Percentiles rank a stretch among this genome's conserved stretches.
Evolutionary conservation across 495 filamentous ascomycete genomes (phyloP).

Genomic region (Stereocaulon alpinum): DNA sequence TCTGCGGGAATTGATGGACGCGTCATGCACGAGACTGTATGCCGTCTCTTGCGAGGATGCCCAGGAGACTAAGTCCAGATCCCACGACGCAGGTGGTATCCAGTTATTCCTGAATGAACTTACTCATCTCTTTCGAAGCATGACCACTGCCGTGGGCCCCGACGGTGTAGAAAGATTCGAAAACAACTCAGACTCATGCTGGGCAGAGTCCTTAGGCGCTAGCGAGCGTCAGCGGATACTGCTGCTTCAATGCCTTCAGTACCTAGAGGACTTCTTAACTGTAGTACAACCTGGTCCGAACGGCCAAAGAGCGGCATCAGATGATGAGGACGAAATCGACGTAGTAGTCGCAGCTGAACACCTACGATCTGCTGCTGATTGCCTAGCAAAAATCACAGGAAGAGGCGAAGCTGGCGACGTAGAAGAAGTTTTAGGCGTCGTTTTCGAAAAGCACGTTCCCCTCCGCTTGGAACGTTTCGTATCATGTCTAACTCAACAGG

Average conservation of each 20-base stretch:
- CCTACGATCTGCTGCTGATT: slow-evolving; percentile 69
- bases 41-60: slow-evolving; percentile 59
- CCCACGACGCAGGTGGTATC: slow-evolving; percentile 53
- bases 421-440: slow-evolving; percentile 91
- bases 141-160: slow-evolving; percentile 51
- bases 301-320: slow-evolving; percentile 28
- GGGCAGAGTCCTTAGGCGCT: slow-evolving; percentile 80
- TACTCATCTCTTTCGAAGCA: slow-evolving; percentile 53
- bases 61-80: slow-evolving; percentile 6
- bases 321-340: slow-evolving; percentile 44
- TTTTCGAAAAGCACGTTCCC: slow-evolving; percentile 76
- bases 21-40: slow-evolving; percentile 31
- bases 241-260: slow-evolving; percentile 55
- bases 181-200: slow-evolving; percentile 47
- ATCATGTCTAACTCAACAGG: slow-evolving; percentile 23
- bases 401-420: slow-evolving; percentile 82
- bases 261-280: slow-evolving; percentile 59
- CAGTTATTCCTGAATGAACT: slow-evolving; percentile 57
- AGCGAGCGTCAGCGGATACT: slow-evolving; percentile 81
- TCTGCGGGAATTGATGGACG: slow-evolving; percentile 1
- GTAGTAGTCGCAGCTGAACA: slow-evolving; percentile 93
- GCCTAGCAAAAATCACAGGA: slow-evolving; percentile 77
- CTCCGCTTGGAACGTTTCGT: neutral
- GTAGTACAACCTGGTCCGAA: slow-evolving; percentile 21
- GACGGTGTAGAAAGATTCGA: slow-evolving; percentile 30